phyloP scores from a whole-genome alignment of 1,284 basidiomycete species.

The Uromyces viciae-fabae region DNA sequence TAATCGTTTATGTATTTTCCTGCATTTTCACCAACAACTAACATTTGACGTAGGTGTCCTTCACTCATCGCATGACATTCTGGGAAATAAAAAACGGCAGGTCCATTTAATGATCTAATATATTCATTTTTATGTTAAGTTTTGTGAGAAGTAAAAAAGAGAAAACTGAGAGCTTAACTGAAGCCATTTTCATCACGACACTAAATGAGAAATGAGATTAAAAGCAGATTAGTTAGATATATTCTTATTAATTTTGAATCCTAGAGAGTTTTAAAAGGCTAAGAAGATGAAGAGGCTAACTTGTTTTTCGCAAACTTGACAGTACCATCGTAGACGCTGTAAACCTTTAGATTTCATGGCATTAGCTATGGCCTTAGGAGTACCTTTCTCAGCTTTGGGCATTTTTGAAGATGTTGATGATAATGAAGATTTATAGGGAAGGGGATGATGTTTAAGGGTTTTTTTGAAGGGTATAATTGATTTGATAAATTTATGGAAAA shows the following conservation, averaged over 20 bases:
- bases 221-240: neutral
- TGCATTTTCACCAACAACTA: conserved; percentile 87
- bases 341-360: conserved; percentile 91
- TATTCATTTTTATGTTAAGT: conserved; percentile 43
- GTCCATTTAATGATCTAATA: no score
- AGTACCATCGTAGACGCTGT: conserved; percentile 89
- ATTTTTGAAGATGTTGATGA: no score
- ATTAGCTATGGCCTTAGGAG: conserved; percentile 76
- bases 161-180: conserved; percentile 63
- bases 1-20: conserved; percentile 86
- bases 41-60: conserved; percentile 88
- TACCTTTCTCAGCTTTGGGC: conserved; percentile 48
- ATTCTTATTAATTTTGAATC: neutral
- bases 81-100: neutral
- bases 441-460: no score
- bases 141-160: conserved; percentile 18
- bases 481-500: no score
- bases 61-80: conserved; percentile 71
- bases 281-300: neutral
- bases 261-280: neutral
- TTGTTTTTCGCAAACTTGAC: conserved; percentile 54
- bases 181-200: conserved; percentile 83
- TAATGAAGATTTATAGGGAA: no score
- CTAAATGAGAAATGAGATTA: neutral
- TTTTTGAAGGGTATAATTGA: no score